These are phyloP conservation scores for Solanum hybrid DNA, from an alignment of 305 asterid genomes.

Conservation along the genomic window DNA sequence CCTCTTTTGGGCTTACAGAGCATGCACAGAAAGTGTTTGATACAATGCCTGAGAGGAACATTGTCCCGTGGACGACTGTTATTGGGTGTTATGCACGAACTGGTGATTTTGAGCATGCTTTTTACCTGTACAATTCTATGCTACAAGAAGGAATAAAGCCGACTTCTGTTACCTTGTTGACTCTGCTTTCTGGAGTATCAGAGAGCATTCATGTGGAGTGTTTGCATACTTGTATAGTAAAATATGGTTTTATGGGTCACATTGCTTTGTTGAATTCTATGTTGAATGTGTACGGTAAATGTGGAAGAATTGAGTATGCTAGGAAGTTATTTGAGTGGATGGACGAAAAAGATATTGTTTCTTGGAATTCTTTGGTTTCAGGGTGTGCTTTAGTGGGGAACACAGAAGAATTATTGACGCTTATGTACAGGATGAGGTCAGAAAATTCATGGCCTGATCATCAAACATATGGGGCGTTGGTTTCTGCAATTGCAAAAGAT, in stretches of 20 bases:
- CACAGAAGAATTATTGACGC: constrained; percentile 26
- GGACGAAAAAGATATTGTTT: constrained; percentile 47
- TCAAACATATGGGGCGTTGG: constrained; percentile 55
- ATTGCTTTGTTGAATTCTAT: constrained; percentile 43
- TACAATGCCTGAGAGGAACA: constrained; percentile 44
- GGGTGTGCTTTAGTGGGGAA: constrained; percentile 39
- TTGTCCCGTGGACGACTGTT: constrained; percentile 82
- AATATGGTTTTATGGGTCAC: constrained; percentile 31
- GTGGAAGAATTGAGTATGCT: constrained; percentile 49
- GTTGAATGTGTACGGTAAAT: constrained; percentile 62
- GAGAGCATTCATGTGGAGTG: constrained; percentile 29
- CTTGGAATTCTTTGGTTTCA: constrained; percentile 75
- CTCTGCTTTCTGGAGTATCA: constrained; percentile 48
- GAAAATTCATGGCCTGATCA: constrained; percentile 47
- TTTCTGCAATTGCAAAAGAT: constrained; percentile 47
- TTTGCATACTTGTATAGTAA: constrained; percentile 39
- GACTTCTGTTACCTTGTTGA: constrained; percentile 41
- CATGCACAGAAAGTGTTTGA: constrained; percentile 59
- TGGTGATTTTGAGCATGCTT: constrained; percentile 35
- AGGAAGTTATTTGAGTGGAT: constrained; percentile 45
- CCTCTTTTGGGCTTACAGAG: constrained; percentile 20
- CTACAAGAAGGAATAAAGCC: constrained; percentile 41
- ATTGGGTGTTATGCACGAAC: constrained; percentile 50
- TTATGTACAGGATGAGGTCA: constrained; percentile 41
- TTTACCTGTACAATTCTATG: constrained; percentile 48